Percentiles rank a stretch among this genome's conserved stretches.
Conservation (phyloP, 192 early-diverging fungal species). For the Paraglomus brasilianum region DNA sequence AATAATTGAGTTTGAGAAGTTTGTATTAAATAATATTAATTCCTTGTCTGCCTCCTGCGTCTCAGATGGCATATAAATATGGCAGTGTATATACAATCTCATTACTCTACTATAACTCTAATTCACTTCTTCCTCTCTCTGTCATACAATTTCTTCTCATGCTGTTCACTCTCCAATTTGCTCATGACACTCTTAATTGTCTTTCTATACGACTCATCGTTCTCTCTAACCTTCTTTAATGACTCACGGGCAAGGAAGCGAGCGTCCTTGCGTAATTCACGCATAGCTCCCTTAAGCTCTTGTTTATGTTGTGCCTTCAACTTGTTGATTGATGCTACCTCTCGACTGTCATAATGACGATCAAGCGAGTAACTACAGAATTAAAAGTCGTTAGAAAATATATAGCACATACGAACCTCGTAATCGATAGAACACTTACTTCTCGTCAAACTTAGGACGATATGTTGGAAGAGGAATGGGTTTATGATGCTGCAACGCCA, state of each 20-base stretch:
- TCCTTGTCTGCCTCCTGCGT: background rate
- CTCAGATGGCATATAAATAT: background rate
- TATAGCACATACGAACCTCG: background rate
- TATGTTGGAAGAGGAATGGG: slow-evolving; percentile 85
- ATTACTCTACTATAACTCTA: slow-evolving; percentile 43
- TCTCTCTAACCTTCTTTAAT: slow-evolving; percentile 65
- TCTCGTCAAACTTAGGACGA: slow-evolving; percentile 88
- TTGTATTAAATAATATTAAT: background rate
- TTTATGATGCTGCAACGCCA: slow-evolving; percentile 81
- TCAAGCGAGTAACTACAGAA: slow-evolving; percentile 77
- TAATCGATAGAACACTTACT: slow-evolving; percentile 33
- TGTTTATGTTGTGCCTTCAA: slow-evolving; percentile 81
- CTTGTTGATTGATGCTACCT: slow-evolving; percentile 73
- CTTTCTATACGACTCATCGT: slow-evolving; percentile 80
- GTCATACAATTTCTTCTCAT: slow-evolving; percentile 69
- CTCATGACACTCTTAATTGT: slow-evolving; percentile 92
- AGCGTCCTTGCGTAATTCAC: slow-evolving; percentile 94
- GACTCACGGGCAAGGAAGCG: slow-evolving; percentile 80
- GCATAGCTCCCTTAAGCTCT: slow-evolving; percentile 91
- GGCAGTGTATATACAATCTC: slow-evolving; percentile 8
- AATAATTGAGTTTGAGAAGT: background rate
- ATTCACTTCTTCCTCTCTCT: slow-evolving; percentile 55
- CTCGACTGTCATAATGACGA: slow-evolving; percentile 72
- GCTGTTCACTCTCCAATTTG: slow-evolving; percentile 79
- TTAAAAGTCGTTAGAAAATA: background rate